Base-by-base conservation (phyloP, 2,329 filamentous ascomycete species). In the Arthrinium puccinioides region DNA sequence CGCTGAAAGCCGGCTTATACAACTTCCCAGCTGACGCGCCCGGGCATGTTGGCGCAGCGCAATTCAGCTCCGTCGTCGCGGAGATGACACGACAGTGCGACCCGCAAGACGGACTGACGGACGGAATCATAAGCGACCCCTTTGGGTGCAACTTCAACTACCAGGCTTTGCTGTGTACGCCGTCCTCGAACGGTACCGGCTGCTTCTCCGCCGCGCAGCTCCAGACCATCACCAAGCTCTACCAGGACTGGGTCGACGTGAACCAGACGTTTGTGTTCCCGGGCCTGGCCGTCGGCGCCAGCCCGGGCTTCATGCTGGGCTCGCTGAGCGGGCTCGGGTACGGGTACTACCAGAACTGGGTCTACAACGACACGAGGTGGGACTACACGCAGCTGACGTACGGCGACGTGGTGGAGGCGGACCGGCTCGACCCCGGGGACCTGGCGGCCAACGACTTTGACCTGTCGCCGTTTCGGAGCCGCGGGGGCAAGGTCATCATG, bases 51-150 rank as follows among this genome's bases (percentile, higher is more conserved):
- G 52, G 59, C 0, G 40, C 57, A 3, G 44, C 51, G 0, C 45
- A 67, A 8, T 70, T 71, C 49, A 46, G 60, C 0, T 44, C 50
- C 4, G 61, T 74, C 27, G 39, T 55, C 4, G 54, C 50, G 0
- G 66, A 69, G 42, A 63, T 68, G 11, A 42, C 59, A 27, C 55
- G 51, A 31, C 65, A 69, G 43, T 69, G 66, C 36, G 66, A 70
- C 44, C 51, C 48, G 1, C 61, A 64, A 43, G 66, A 69, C 41
- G 64, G 65, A 2, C 30, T 69, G 2, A 47, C 55, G 5, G 66
- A 70, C 42, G 54, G 49, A 14, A 66, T 69, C 40, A 53, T 69
- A 18, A 60, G 55, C 20, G 60, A 66, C 36, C 62, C 65, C 0
- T 50, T 49, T 21, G 48, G 52, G n/a, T 70, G 66, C 50, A 50